These are phyloP conservation scores for Kwoniella heveanensis DNA, from an alignment of 768 basidiomycete species.

Conservation along the genomic window DNA sequence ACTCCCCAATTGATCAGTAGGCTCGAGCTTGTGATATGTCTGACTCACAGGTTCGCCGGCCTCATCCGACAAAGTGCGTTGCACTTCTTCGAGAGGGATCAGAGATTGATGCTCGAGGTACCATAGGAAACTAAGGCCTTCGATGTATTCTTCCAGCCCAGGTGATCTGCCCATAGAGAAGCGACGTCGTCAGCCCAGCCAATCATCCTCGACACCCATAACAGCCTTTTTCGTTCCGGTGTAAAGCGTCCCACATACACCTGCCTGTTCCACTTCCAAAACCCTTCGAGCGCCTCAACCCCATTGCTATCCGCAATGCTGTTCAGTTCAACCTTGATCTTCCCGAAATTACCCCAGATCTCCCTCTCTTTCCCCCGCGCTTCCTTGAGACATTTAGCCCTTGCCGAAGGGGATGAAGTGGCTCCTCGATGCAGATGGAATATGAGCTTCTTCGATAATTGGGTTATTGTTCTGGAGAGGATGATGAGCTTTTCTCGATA, in stretches of 20 bases:
- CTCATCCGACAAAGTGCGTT: slow-evolving; percentile 65
- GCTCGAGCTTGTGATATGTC: too few species aligned
- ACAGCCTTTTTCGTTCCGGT: too few species aligned
- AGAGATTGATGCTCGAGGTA: slow-evolving; percentile 73
- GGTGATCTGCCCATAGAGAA: slow-evolving; percentile 48
- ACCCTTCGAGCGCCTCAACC: slow-evolving; percentile 18
- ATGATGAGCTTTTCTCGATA: slow-evolving; percentile 88
- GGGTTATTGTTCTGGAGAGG: slow-evolving; percentile 81
- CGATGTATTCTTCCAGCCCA: slow-evolving; percentile 92
- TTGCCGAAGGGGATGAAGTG: slow-evolving; percentile 32
- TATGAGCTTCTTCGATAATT: slow-evolving; percentile 87
- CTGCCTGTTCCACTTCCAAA: slow-evolving; percentile 50
- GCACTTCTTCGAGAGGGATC: slow-evolving; percentile 66
- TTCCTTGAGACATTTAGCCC: slow-evolving; percentile 51
- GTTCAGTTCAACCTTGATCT: slow-evolving; percentile 59
- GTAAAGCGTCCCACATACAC: slow-evolving; percentile 46
- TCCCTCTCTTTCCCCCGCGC: slow-evolving; percentile 66
- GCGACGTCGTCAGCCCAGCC: slow-evolving; percentile 5
- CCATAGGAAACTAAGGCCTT: slow-evolving; percentile 84
- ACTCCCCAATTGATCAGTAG: too few species aligned
- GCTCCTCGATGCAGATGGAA: slow-evolving; percentile 82
- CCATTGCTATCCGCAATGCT: slow-evolving; percentile 7
- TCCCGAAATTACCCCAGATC: slow-evolving; percentile 67
- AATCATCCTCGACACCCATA: too few species aligned
- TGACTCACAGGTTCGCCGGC: slow-evolving; percentile 69